Evolutionary conservation across 768 basidiomycete species (phyloP).

Genomic region (Leucosporidium scottii): DNA sequence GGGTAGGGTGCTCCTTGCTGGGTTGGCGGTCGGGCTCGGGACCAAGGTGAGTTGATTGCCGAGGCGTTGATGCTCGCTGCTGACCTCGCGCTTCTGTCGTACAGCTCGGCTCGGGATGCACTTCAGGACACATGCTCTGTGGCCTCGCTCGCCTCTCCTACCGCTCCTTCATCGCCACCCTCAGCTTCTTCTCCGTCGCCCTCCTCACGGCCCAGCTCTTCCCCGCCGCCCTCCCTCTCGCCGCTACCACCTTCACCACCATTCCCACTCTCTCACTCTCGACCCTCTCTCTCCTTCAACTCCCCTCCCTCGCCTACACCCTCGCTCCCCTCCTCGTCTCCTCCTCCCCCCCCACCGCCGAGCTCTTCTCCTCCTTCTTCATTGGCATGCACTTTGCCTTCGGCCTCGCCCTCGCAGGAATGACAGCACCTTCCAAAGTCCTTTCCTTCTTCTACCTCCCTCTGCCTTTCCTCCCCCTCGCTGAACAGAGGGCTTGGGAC

Average conservation of each 20-base stretch:
- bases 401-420: constrained; percentile 42
- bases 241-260: neutral
- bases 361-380: constrained; percentile 35
- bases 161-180: constrained; percentile 41
- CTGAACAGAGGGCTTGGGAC: constrained; percentile 36
- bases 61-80: neutral
- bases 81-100: too few relatives aligned
- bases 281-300: neutral
- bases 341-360: neutral
- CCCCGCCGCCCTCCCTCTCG: neutral
- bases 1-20: constrained; percentile 31
- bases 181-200: constrained; percentile 21
- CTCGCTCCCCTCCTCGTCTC: neutral
- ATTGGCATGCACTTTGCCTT: constrained; percentile 39
- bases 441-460: constrained; percentile 40
- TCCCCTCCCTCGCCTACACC: neutral
- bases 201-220: constrained; percentile 14
- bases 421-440: constrained; percentile 41
- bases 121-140: constrained; percentile 44
- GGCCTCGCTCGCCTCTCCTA: constrained; percentile 42
- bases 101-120: constrained; percentile 43
- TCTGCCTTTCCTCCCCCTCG: constrained; percentile 8
- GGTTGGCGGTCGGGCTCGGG: constrained; percentile 41
- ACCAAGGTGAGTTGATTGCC: constrained; percentile 39
- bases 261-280: neutral